Evolutionary conservation across 345 rosid genomes (phyloP).

Genomic region (Syzygium aqueum): DNA sequence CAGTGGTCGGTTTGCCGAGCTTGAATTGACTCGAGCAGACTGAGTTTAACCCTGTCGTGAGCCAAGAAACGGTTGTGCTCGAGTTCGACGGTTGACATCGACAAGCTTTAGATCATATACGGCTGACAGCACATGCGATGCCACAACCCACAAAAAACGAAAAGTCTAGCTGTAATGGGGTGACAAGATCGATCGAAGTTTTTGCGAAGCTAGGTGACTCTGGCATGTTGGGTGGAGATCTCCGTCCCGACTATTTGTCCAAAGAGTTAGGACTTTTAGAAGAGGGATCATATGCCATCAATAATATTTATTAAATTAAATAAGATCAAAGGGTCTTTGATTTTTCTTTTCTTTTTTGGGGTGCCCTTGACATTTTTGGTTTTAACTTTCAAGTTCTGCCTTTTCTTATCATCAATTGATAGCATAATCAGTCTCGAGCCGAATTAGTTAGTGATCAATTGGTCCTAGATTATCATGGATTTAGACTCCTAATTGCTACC

Average conservation of each 20-base stretch:
- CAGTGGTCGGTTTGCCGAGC: not conserved
- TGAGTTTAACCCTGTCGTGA: not conserved
- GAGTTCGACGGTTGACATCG: not conserved
- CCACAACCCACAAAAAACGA: not conserved
- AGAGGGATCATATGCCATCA: not conserved
- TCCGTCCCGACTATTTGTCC: not conserved
- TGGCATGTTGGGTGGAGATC: not conserved
- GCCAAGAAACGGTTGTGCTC: not conserved
- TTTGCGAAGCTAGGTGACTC: not conserved
- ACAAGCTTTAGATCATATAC: not conserved
- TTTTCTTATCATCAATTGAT: not conserved
- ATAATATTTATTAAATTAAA: not conserved
- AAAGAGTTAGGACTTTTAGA: not conserved
- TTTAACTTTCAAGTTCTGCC: not conserved
- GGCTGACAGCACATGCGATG: not conserved
- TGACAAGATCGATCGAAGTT: not conserved
- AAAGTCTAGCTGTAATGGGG: not conserved
- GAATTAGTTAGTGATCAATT: not conserved
- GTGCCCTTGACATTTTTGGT: not conserved
- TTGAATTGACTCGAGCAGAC: not conserved
- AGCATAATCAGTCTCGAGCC: not conserved
- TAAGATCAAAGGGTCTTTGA: not conserved
- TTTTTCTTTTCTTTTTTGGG: not conserved
- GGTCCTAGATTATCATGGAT: not conserved
- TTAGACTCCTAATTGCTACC: not conserved